Conservation (phyloP, 768 basidiomycete species). For the Suillus variegatus region DNA sequence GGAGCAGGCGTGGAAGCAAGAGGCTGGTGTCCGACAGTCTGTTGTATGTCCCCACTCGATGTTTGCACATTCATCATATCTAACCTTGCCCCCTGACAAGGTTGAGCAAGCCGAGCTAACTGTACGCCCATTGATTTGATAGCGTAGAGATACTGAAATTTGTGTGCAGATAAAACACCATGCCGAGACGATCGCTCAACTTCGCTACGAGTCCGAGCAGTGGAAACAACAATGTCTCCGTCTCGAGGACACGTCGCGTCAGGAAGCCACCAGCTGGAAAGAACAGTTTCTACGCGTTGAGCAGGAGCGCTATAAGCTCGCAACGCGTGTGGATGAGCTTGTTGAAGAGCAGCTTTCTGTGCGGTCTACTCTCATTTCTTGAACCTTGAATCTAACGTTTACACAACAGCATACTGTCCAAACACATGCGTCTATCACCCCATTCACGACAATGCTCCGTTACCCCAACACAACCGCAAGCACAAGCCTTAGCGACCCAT, state of each 20-base stretch:
- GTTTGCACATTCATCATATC: slow-evolving; percentile 15
- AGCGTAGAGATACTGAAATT: neutral
- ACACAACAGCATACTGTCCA: slow-evolving; percentile 15
- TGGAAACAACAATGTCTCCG: slow-evolving; percentile 70
- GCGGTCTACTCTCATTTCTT: slow-evolving; percentile 20
- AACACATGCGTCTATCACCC: slow-evolving; percentile 17
- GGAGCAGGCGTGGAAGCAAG: slow-evolving; percentile 49
- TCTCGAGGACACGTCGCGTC: slow-evolving; percentile 45
- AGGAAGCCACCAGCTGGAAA: slow-evolving; percentile 70
- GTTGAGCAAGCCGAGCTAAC: slow-evolving; percentile 57
- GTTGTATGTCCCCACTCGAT: slow-evolving; percentile 41
- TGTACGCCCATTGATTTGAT: slow-evolving; percentile 35
- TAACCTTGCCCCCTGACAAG: slow-evolving; percentile 30
- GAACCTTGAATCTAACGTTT: neutral
- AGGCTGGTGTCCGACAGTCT: slow-evolving; percentile 41
- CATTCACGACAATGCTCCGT: slow-evolving; percentile 36
- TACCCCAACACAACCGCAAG: slow-evolving; percentile 13
- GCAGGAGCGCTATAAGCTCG: slow-evolving; percentile 60
- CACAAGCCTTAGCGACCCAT: slow-evolving; percentile 24
- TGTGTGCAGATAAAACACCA: slow-evolving; percentile 54
- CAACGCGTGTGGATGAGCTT: slow-evolving; percentile 60
- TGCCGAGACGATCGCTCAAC: slow-evolving; percentile 57
- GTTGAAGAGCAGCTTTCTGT: slow-evolving; percentile 51
- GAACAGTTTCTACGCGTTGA: slow-evolving; percentile 78
- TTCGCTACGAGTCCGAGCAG: slow-evolving; percentile 64